Conservation (phyloP, 208 protist genomes). For the Crithidia mellificae region DNA sequence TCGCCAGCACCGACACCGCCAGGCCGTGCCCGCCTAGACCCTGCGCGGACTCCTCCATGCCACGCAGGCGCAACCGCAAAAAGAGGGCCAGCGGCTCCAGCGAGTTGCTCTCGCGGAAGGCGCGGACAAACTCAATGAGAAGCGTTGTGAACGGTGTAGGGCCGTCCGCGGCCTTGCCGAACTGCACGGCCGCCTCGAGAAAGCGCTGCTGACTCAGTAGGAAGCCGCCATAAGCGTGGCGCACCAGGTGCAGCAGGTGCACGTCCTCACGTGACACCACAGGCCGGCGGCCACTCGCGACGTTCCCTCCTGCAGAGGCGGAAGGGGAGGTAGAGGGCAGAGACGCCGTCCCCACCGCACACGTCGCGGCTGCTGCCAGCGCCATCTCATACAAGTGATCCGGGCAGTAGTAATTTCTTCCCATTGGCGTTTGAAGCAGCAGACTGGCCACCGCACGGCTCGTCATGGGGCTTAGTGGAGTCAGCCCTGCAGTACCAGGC, state of each 20-base stretch:
- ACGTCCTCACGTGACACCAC: slow-evolving; percentile 6
- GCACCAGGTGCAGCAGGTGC: neutral
- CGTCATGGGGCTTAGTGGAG: neutral
- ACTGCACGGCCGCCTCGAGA: slow-evolving; percentile 25
- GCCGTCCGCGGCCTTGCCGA: slow-evolving; percentile 14
- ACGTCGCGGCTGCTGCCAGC: slow-evolving; percentile 5
- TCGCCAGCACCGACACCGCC: slow-evolving; percentile 24
- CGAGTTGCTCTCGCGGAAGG: slow-evolving; percentile 12
- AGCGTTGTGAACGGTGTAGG: slow-evolving; percentile 11
- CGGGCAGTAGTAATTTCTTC: slow-evolving; percentile 6
- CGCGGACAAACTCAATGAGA: slow-evolving; percentile 16
- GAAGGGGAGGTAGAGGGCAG: no score
- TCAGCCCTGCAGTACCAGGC: slow-evolving; percentile 22
- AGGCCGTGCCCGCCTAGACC: slow-evolving; percentile 20
- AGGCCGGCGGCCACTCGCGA: no score
- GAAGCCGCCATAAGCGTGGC: slow-evolving; percentile 23
- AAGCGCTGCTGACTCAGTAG: slow-evolving; percentile 19
- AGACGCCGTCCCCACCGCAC: no score
- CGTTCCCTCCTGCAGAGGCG: no score
- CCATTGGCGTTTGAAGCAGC: slow-evolving; percentile 12
- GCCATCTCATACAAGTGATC: slow-evolving; percentile 28
- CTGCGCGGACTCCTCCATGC: slow-evolving; percentile 11
- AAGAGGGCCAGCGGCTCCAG: slow-evolving; percentile 21
- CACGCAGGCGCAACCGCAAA: slow-evolving; percentile 19
- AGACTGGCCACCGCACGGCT: slow-evolving; percentile 12